Evolutionary conservation across 176 grass and related monocot species (phyloP), one percentile per base, ranked within the genome.

Genomic region (Rhynchospora pubera): DNA sequence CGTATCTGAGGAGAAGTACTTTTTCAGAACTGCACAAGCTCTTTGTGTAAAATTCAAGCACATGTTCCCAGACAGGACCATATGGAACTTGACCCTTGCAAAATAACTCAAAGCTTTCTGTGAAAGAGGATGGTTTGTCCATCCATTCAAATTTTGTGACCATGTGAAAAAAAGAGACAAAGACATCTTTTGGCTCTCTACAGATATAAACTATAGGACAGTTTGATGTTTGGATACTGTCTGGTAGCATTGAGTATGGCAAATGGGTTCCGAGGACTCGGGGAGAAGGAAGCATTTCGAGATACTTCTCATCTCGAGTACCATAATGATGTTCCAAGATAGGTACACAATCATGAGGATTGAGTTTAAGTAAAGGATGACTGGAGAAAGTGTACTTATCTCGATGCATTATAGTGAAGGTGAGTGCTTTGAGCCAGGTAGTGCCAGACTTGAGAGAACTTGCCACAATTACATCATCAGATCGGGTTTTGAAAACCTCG

Each of bases 181-280:
- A 6, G 21, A 50, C 2, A 11, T 85, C 75, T 77, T 80, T 85
- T 47, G 84, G 60, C 0, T 85, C 75, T 9, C 75, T 8, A 59
- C 84, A 80, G 14, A 85, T 11, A 65, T 69, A 47, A 32, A 85
- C 76, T 26, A 85, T 21, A 9, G n/a, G 44, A 5, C 84, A 80
- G 12, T 14, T 15, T 44, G 50, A 34, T 15, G 18, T 30, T 13
- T 16, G 66, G 59, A 80, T 53, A 14, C 12, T 1, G 13, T 44
- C 24, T 4, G 84, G 84, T 2, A 85, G 60, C 3, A 85, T 0
- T 61, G 57, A 68, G 73, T 85, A 67, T 0, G 84, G n/a, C 11
- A 66, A 48, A 62, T 79, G 84, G 2, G 30, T 24, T 28, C 24
- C 9, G 8, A 67, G 63, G 19, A 67, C 22, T 67, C 63, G 21